Evolutionary conservation across 768 basidiomycete genomes (phyloP), one percentile per base, ranked within the genome.

Genomic region (Pulveroboletus frians): DNA sequence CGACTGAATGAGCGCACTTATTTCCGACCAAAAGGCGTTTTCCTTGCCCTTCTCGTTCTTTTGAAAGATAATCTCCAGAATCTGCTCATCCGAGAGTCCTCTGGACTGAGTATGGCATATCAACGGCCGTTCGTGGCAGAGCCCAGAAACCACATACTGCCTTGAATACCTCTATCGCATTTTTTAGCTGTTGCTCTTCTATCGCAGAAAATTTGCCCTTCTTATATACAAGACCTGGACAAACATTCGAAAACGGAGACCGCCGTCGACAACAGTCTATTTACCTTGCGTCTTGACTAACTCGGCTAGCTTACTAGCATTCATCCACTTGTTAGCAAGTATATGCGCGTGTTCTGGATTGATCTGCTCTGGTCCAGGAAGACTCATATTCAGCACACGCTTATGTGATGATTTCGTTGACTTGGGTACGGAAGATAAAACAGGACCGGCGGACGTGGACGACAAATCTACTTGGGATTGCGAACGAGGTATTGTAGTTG

Each of bases 201-300:
- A 81, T 81, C 0, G 83, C 79, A 21, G 88, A 89, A 59, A 92
- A 92, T 61, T 88, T 91, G 13, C 89, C 89, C 66, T 90, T 90
- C 69, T 85, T 90, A 65, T 88, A 91, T 3, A 87, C 77, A n/a
- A 92, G 77, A 29, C 88, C 88, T 91, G 49, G 20, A 51, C 39
- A 34, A 35, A 21, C 2, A 23, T 38, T 48, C 34, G 21, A 39
- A 47, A 53, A 51, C 13, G 40, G 47, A 27, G 32, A 44, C 23
- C 18, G 18, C 29, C 30, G 34, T 11, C 21, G 34, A 31, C 14
- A 18, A 23, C 30, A 41, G 29, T 20, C 39, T 13, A 41, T 57
- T 38, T 42, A 86, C 89, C 88, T 72, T 88, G 76, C 21, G 74
- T 78, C 62, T 74, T 75, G 13, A 81, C 86, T 56, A 90, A 70